Base-by-base conservation (phyloP, 1,284 basidiomycete species). In the Coriolopsis trogii region DNA sequence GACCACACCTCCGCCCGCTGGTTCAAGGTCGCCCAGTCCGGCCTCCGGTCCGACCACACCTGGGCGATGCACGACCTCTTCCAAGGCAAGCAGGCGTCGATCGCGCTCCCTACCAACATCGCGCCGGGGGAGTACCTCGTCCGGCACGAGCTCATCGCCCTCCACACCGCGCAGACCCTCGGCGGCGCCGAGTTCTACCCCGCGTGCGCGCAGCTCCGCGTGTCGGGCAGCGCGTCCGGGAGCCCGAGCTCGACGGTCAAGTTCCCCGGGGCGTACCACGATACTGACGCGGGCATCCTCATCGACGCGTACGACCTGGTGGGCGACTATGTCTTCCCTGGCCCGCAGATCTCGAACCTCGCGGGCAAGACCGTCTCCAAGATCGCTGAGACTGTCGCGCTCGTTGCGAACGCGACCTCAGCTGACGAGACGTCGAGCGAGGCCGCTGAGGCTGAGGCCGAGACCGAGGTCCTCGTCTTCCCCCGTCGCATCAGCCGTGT, bases 101-200 rank as follows among this genome's bases (percentile, higher is more conserved):
- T 83, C 16, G 80, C 75, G 0, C 71, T 89, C 51, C 87, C 87
- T 4, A 43, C 59, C 20, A 77, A 71, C 50, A 68, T 89, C 51
- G 72, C 75, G 0, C 65, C 84, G 0, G 87, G 87, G 1, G 72
- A 82, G 58, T 89, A 89, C 65, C 73, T 89, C 53, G 68, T 89
- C 60, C 83, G 87, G 4, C 80, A 86, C 65, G 87, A 89, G 45
- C 51, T 61, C 29, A 82, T 89, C 63, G 79, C 83, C 3, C 78
- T 89, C 15, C 87, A 89, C 58, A 71, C 78, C 21, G 87, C 76
- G 7, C 64, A 64, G 42, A 51, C 62, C 3, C 1, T 46, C 1
- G 79, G 80, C 7, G 82, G 82, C 15, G 87, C 84, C 15, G 87
- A 89, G 67, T 89, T 87, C 71, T 89, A 89, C 65, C 81, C 82